These are phyloP conservation scores for Thyridium curvatum DNA, from an alignment of 2,329 filamentous ascomycete species.

Conservation along the genomic window DNA sequence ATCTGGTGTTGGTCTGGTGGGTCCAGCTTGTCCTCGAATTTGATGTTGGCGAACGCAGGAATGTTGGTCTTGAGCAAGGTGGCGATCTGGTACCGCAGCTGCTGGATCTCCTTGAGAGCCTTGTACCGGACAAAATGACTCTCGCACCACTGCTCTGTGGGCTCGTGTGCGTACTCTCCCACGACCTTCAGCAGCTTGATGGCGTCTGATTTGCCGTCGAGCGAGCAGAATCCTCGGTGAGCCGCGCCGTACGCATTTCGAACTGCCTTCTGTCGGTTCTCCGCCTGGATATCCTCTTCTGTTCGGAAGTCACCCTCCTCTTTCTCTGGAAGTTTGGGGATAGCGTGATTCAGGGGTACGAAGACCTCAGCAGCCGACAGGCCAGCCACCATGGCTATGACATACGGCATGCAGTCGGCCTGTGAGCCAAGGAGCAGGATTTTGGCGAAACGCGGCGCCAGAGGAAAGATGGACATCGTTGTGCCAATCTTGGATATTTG, in stretches of 20 bases:
- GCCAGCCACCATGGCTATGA: slow-evolving; percentile 81
- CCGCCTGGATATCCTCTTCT: slow-evolving; percentile 64
- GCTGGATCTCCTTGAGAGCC: slow-evolving; percentile 76
- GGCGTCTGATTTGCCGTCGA: slow-evolving; percentile 80
- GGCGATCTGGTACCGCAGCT: slow-evolving; percentile 77
- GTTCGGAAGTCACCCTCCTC: slow-evolving; percentile 44
- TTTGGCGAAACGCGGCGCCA: slow-evolving; percentile 84
- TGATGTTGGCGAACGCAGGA: slow-evolving; percentile 53
- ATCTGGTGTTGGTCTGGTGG: slow-evolving; percentile 62
- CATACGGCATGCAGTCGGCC: slow-evolving; percentile 76
- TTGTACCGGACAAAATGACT: slow-evolving; percentile 83
- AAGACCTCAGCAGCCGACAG: slow-evolving; percentile 86
- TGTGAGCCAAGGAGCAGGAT: slow-evolving; percentile 86
- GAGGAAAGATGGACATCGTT: slow-evolving; percentile 81
- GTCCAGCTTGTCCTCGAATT: slow-evolving; percentile 49
- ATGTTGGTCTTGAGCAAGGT: slow-evolving; percentile 73
- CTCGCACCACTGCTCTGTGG: slow-evolving; percentile 67
- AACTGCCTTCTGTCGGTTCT: slow-evolving; percentile 61
- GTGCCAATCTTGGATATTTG: slow-evolving; percentile 74
- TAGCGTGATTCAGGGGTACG: slow-evolving; percentile 71
- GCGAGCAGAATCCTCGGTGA: slow-evolving; percentile 70
- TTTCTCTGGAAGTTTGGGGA: slow-evolving; percentile 47
- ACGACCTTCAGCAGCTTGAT: slow-evolving; percentile 87
- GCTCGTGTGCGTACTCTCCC: slow-evolving; percentile 76
- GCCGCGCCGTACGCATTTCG: slow-evolving; percentile 59